Evolutionary conservation across 176 grass and related monocot genomes (phyloP).

Genomic region (Aegilops bicornis): DNA sequence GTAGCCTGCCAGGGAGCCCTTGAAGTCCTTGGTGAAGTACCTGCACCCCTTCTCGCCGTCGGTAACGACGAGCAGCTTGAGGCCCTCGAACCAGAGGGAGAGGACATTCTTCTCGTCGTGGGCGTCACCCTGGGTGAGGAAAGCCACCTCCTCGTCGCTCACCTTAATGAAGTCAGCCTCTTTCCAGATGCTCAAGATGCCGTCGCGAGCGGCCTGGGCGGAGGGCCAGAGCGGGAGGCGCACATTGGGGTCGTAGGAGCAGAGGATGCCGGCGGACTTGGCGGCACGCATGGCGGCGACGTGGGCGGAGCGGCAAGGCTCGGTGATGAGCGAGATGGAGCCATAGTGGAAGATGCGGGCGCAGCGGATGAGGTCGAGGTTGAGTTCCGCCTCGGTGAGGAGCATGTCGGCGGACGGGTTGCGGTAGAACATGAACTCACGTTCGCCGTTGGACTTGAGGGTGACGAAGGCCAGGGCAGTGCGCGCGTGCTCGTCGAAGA

Average conservation of each 20-base stretch:
- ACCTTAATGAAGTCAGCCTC: constrained; percentile 96
- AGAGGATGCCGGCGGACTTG: constrained; percentile 67
- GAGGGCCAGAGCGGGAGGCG: constrained; percentile 88
- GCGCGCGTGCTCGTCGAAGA: too few species aligned
- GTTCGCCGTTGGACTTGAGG: too few species aligned
- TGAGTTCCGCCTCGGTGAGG: too few species aligned
- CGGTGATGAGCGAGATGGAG: constrained; percentile 6
- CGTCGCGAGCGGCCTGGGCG: constrained; percentile 39
- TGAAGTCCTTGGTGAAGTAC: constrained; percentile 94
- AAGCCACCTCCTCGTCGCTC: constrained; percentile 86
- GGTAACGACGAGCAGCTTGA: constrained; percentile 89
- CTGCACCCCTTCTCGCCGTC: constrained; percentile 87
- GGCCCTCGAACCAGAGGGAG: constrained; percentile 77
- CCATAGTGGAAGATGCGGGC: too few species aligned
- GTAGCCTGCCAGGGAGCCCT: constrained; percentile 63
- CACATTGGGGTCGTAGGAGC: constrained; percentile 91
- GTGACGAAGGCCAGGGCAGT: too few species aligned
- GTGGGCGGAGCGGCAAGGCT: constrained; percentile 75
- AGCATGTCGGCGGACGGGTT: too few species aligned
- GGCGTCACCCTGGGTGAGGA: constrained; percentile 71
- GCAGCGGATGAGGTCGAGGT: too few species aligned
- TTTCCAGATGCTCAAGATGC: constrained; percentile 88
- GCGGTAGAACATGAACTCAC: too few species aligned
- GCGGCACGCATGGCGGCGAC: constrained; percentile 81
- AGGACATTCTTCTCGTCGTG: constrained; percentile 62